Evolutionary conservation across 176 grass and related monocot species (phyloP), one percentile per base, ranked within the genome.

Genomic region (Echinochloa phyllopogon): DNA sequence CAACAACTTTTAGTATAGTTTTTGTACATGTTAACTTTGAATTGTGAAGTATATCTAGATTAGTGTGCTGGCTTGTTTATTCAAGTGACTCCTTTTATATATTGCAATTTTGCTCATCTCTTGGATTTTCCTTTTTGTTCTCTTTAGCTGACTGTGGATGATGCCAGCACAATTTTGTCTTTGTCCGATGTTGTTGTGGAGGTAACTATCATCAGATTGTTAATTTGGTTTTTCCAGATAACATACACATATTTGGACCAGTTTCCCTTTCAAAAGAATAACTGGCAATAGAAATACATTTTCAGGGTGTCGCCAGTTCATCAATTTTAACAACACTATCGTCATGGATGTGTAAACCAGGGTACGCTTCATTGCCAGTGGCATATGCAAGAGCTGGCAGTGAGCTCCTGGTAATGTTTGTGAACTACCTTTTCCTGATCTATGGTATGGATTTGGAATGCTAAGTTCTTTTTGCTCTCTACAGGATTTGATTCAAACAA

Each of bases 301-400:
- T 87, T 71, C 89, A 98, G 96, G 87, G 84, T 63, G 90, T 90
- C 86, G 86, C 50, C 76, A 91, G 93, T 69, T 90, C 65, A 72
- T 85, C 89, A 64, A 65, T 98, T 79, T 80, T 95, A 79, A 86
- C 60, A 57, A 71, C 90, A 61, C 76, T 95, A 42, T 75, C 91
- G n/a, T 68, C 88, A 33, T 95, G 96, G 96, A 94, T 87, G 42
- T 82, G 70, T 69, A 98, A 90, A 76, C 91, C 96, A 52, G 90
- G 88, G 18, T 92, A 90, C 65, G 83, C 85, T 81, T 92, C 96
- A 0, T 90, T 98, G 62, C 93, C 93, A 4, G 62, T 82, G 48
- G 36, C 67, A 42, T 98, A 98, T 87, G 85, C 80, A 36, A 95
- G 92, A 87, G 96, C 96, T 81, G 96, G 96, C 36, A 80, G 73